Evolutionary conservation across 1,139 yeast genomes (phyloP), one percentile per base, ranked within the genome.

Genomic region (Eremothecium coryli): DNA sequence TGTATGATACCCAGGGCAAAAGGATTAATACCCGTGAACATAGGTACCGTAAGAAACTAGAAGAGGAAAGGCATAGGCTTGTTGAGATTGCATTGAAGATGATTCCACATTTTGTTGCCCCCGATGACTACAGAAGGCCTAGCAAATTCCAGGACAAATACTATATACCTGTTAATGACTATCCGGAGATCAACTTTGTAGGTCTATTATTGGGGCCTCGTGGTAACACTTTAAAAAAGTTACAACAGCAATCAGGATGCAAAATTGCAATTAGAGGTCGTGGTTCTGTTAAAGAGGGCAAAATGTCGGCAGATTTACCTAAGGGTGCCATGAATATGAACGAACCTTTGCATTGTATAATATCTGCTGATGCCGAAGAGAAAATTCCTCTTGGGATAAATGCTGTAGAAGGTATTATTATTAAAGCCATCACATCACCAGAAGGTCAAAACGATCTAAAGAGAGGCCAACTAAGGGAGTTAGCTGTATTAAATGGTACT

Each of bases 231-330:
- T 62, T 88, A 48, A 73, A 84, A 42, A 75, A 76, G 48, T 63
- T 93, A 60, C 95, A 88, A 54, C 78, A 75, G 32, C 76, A 79
- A 34, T 77, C 93, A 32, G 94, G 94, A 1, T 95, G 96, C 15
- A 71, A 71, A 42, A 77, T 88, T 41, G 93, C 88, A 2, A 81
- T 88, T 26, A 66, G 97, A 49, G 97, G 97, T 24, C 77, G 81
- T 48, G 99, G 99, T 0, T 86, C 97, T 0, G 93, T 86, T 14
- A 90, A 90, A 52, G 95, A 85, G 52, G 97, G 97, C 27, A 81
- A 79, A 55, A 71, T 71, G 39, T 60, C 69, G 10, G 54, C 61
- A 17, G 70, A 68, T 40, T 60, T 68, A 7, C 66, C 70, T 3
- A 64, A 67, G 30, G 63, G 65, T 16, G 60, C 62, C 2, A 70